Evolutionary conservation across 2,329 filamentous ascomycete species (phyloP), one percentile per base, ranked within the genome.

Genomic region (Xylaria sp.): DNA sequence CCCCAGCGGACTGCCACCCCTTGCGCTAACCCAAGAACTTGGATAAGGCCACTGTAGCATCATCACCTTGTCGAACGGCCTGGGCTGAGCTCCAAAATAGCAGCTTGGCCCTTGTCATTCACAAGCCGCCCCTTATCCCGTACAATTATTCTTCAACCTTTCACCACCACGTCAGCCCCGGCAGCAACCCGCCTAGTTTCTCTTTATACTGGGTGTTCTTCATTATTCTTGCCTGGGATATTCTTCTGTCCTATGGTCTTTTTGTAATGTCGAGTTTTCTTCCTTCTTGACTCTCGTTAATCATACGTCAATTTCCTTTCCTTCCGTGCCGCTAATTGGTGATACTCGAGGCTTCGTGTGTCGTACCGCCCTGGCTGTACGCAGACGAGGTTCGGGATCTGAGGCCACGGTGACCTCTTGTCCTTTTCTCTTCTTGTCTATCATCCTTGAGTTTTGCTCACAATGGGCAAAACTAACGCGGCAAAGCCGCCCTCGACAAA

Each of bases 201-300:
- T 46, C 74, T 66, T 72, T 58, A 52, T 31, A 18, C 50, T 18
- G 41, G 31, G 62, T 31, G 52, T 69, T 65, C 70, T 66, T 66
- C 66, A 70, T 72, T 67, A 64, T 66, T 67, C 63, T 72, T 73
- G 75, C 75, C 57, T 57, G 54, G 65, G 62, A 57, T 65, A 64
- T 46, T 44, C 13, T 31, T 66, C 39, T n/a, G 52, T 67, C 57
- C 67, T 64, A 71, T 66, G 70, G 52, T 71, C 63, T 61, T 57
- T 23, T 82, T 82, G 77, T 83, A 83, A 83, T 83, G 76, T 52
- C 52, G 65, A 69, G 79, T 81, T 77, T 74, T 70, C 76, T 59
- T 67, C 51, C 44, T 82, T 84, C 81, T 78, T 74, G 76, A 83
- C 81, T 80, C 74, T 84, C 82, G 75, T 83, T 83, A 74, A 76